Percentiles rank a stretch among this genome's conserved stretches.
phyloP scores from a whole-genome alignment of 2,329 filamentous ascomycete species.

The Capronia americana region DNA sequence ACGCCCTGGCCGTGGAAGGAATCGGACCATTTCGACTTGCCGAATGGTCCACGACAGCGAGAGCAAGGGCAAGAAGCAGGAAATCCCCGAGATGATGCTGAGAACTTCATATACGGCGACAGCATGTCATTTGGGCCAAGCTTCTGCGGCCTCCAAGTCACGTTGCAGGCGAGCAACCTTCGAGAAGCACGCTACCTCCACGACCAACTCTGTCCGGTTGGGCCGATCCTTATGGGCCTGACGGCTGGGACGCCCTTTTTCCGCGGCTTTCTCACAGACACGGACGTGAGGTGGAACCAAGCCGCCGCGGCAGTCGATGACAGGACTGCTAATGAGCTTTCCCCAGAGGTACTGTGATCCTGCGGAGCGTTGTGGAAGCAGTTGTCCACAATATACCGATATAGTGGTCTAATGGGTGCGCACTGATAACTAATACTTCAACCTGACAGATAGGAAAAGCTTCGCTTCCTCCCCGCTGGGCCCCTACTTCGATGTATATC shows the following conservation, averaged over 20 bases:
- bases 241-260: conserved; percentile 95
- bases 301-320: conserved; percentile 91
- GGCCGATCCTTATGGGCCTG: conserved; percentile 86
- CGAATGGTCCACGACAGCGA: background rate
- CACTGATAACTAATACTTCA: background rate
- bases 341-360: background rate
- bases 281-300: conserved; percentile 96
- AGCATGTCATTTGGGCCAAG: conserved; percentile 99
- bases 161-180: conserved; percentile 97
- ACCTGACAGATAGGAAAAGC: conserved; percentile 52
- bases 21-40: conserved; percentile 53
- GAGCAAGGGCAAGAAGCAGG: background rate
- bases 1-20: conserved; percentile 88
- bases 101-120: conserved; percentile 96
- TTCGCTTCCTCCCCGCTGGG: conserved; percentile 90
- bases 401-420: too few relatives aligned
- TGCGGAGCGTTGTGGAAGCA: too few relatives aligned
- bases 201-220: conserved; percentile 90
- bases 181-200: conserved; percentile 90
- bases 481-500: conserved; percentile 74
- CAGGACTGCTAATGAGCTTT: conserved; percentile 82
- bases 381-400: too few relatives aligned
- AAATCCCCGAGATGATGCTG: conserved; percentile 83
- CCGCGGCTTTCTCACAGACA: conserved; percentile 93
- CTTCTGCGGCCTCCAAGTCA: conserved; percentile 95